Evolutionary conservation across 2,329 filamentous ascomycete species (phyloP), one percentile per base, ranked within the genome.

Genomic region (Epicoccum sorghinum): DNA sequence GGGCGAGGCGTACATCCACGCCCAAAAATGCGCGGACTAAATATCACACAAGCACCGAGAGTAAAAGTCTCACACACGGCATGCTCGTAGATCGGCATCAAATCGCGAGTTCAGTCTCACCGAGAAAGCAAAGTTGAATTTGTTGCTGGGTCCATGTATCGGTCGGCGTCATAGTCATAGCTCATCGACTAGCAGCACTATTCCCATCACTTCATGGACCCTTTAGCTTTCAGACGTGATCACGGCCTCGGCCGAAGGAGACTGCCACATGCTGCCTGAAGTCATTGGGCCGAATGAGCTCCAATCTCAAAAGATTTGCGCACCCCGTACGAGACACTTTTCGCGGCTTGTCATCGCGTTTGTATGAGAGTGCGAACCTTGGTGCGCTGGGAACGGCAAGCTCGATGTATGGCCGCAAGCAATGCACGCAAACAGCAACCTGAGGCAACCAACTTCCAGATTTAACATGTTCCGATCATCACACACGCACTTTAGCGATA

Each of bases 191-290:
- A 61, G 67, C 54, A 59, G 57, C 55, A 52, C 61, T 62, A 59
- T 61, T 56, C 37, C 38, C 42, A 47, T 55, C 43, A 23, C 13
- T 45, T 57, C 41, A 25, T 46, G 40, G 45, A 41, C 40, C 39
- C 43, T 56, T 45, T 42, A 42, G 36, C 48, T 41, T 50, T 55
- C 25, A 36, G 37, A 27, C 41, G 47, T 27, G 50, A 33, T 23
- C 43, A n/a, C 29, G 36, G 38, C 55, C 54, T 69, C 67, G 67
- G 67, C 67, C 67, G 66, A 70, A 52, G 18, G 41, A 57, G 42
- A 47, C 38, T 33, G 48, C 39, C 37, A 43, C 46, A 49, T 47
- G 55, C 47, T 57, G 45, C 56, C 52, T 52, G 49, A 40, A 45
- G 18, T 40, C 41, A 45, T 47, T 56, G 54, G 53, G 36, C 60